phyloP scores from a whole-genome alignment of 345 rosid species.

The Syzygium oleosum region DNA sequence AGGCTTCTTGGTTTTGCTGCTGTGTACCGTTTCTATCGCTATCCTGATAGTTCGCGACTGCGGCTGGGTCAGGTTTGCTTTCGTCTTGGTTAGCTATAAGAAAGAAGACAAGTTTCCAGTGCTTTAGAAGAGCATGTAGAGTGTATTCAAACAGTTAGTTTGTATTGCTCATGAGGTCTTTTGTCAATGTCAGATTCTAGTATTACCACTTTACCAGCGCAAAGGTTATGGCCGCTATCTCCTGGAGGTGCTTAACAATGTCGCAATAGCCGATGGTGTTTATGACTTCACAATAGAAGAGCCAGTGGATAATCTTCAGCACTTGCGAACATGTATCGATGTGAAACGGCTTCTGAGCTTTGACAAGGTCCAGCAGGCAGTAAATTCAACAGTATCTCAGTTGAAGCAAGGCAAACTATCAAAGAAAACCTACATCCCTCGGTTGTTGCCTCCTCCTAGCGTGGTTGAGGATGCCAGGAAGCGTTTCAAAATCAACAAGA shows the following conservation, averaged over 20 bases:
- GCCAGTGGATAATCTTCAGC: constrained; percentile 79
- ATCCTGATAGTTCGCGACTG: constrained; percentile 70
- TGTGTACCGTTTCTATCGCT: constrained; percentile 67
- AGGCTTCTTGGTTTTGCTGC: constrained; percentile 71
- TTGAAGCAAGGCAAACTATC: constrained; percentile 63
- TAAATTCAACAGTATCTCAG: constrained; percentile 38
- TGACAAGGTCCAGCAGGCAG: constrained; percentile 48
- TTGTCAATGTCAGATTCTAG: constrained; percentile 54
- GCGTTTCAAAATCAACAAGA: constrained; percentile 77
- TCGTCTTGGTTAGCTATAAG: not conserved
- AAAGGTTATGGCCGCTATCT: constrained; percentile 71
- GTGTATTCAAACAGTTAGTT: not conserved
- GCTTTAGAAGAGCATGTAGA: not conserved
- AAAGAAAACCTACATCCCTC: constrained; percentile 45
- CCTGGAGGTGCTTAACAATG: constrained; percentile 58
- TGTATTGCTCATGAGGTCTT: not conserved
- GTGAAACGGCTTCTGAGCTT: constrained; percentile 39
- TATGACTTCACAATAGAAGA: constrained; percentile 93
- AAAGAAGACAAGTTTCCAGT: not conserved
- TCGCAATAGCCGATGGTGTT: constrained; percentile 56
- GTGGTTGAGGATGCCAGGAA: constrained; percentile 57
- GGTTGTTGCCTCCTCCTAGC: constrained; percentile 45
- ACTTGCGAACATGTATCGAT: constrained; percentile 65
- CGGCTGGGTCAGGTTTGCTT: constrained; percentile 79
- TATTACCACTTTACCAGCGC: constrained; percentile 76